phyloP scores from a whole-genome alignment of 2,329 filamentous ascomycete genomes.

The Curvularia lunata region DNA sequence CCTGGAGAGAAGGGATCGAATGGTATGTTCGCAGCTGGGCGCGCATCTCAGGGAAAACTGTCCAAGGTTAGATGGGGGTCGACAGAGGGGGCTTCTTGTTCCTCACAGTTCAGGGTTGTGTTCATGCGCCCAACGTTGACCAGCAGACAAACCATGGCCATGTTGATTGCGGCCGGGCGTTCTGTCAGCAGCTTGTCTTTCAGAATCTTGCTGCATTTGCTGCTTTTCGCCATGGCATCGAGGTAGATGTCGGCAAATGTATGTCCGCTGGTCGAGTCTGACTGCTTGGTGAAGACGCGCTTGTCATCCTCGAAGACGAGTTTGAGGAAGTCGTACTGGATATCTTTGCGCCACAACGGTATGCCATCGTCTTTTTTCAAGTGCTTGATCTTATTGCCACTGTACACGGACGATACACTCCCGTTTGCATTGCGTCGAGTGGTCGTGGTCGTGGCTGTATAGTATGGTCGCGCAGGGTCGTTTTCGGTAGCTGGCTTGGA shows the following conservation, averaged over 20 bases:
- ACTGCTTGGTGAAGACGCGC: slow-evolving; percentile 88
- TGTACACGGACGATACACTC: slow-evolving; percentile 70
- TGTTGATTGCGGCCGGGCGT: slow-evolving; percentile 88
- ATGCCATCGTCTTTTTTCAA: slow-evolving; percentile 89
- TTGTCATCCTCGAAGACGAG: slow-evolving; percentile 78
- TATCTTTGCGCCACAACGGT: slow-evolving; percentile 84
- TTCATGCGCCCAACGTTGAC: slow-evolving; percentile 99
- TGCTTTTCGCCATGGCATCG: slow-evolving; percentile 97
- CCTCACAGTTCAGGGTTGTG: slow-evolving; percentile 92
- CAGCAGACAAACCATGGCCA: slow-evolving; percentile 98
- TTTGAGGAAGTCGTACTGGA: slow-evolving; percentile 85
- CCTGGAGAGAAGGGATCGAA: slow-evolving; percentile 94
- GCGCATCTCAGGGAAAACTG: slow-evolving; percentile 99
- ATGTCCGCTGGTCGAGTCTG: slow-evolving; percentile 75
- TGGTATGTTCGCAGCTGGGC: slow-evolving; percentile 97
- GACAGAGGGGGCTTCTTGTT: background rate
- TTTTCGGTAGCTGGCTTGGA: slow-evolving; percentile 36
- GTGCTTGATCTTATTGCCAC: slow-evolving; percentile 79
- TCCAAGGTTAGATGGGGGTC: slow-evolving; percentile 7
- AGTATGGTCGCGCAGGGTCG: slow-evolving; percentile 44
- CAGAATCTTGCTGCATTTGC: slow-evolving; percentile 98
- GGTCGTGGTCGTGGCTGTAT: slow-evolving; percentile 58
- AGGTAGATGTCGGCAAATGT: slow-evolving; percentile 96
- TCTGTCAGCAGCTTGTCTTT: slow-evolving; percentile 96
- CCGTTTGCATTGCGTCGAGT: slow-evolving; percentile 69